These are phyloP conservation scores for Russula olivacea DNA, from an alignment of 768 basidiomycete genomes.

Conservation along the genomic window DNA sequence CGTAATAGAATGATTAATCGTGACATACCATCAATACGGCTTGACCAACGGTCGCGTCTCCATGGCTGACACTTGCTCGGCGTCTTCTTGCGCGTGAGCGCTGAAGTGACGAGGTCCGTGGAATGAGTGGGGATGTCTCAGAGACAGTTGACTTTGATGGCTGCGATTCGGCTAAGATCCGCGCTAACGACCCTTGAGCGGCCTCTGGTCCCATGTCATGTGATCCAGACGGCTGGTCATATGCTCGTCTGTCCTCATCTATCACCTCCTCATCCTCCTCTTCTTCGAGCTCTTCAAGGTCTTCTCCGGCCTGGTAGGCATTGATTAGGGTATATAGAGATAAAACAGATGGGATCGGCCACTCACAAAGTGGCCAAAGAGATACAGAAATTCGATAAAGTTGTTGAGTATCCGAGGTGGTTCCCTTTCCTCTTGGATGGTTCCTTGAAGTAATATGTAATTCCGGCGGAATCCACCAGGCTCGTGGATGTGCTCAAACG, in stretches of 20 bases:
- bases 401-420: constrained; percentile 62
- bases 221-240: constrained; percentile 19
- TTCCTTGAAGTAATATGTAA: constrained; percentile 69
- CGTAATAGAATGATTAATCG: neutral
- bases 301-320: constrained; percentile 69
- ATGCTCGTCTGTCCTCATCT: constrained; percentile 29
- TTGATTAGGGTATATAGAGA: constrained; percentile 9
- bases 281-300: constrained; percentile 65
- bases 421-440: constrained; percentile 44
- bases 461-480: constrained; percentile 93
- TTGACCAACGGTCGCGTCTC: constrained; percentile 86
- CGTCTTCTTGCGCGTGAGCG: constrained; percentile 52
- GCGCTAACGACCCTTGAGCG: constrained; percentile 10
- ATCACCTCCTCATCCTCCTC: constrained; percentile 50
- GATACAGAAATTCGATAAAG: constrained; percentile 89
- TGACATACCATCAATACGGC: constrained; percentile 82
- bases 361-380: constrained; percentile 95
- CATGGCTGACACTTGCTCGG: constrained; percentile 55
- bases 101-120: constrained; percentile 33
- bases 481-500: constrained; percentile 88
- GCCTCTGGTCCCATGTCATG: neutral
- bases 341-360: neutral
- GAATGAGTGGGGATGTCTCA: constrained; percentile 57
- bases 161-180: constrained; percentile 10
- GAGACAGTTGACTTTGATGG: constrained; percentile 18